Base-by-base conservation (phyloP, 495 filamentous ascomycete genomes). In the Astrothelium subdiscretum region DNA sequence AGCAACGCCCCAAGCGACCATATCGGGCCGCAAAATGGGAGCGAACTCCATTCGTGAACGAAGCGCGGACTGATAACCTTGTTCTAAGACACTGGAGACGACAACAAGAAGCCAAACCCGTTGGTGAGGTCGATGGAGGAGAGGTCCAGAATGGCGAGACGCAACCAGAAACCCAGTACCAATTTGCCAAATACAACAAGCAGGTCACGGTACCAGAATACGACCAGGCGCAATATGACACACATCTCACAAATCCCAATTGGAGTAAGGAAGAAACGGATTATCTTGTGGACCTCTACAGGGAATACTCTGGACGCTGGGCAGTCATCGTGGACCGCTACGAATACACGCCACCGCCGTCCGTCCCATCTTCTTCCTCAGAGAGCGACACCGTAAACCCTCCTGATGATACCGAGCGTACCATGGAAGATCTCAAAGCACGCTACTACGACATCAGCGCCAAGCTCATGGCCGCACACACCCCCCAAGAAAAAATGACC, bases 231-330 rank as follows among this genome's bases (percentile, higher is more conserved):
- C 87, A 95, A 69, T 98, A 98, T 73, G 85, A 86, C 58, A 74
- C 80, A 59, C 82, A 89, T 66, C 71, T 98, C 44, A 81, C 82
- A 66, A 86, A 77, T 67, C 76, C 81, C 31, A 83, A 91, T 61
- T 98, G 94, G 94, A 84, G 88, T 22, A 88, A 87, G 64, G 87
- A 91, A 59, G 94, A 98, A 73, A 97, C 94, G 4, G 91, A 96
- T 68, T 96, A 96, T 69, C 75, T 98, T 62, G 77, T 97, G 70
- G 75, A 83, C 29, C 68, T 92, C 29, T 87, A 80, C 12, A 77
- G 80, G 52, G 85, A 92, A 13, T 95, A 84, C 67, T 90, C 94
- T 66, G 77, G 95, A 51, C 85, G 92, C 61, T 98, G 94, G 87
- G 76, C 91, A 18, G 74, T 98, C n/a, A 90, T 98, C 52, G 88